Conservation (phyloP, 2,329 filamentous ascomycete species). For the Ceratocystis diversiconidia region DNA sequence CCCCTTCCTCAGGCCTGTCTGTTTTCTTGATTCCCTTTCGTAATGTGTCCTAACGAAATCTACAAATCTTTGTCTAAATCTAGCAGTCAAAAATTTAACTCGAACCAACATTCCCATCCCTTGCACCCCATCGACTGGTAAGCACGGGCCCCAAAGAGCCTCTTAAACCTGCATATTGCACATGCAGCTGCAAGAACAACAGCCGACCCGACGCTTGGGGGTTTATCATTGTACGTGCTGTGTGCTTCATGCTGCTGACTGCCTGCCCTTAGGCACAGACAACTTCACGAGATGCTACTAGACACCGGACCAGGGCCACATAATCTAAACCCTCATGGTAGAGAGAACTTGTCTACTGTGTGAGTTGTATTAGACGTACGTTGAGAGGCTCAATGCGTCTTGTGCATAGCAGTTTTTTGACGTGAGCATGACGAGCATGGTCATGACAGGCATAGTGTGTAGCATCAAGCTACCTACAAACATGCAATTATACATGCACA, state of each 20-base stretch:
- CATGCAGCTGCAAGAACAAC: neutral
- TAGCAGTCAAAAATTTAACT: neutral
- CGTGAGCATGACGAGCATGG: constrained; percentile 1
- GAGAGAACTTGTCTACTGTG: neutral
- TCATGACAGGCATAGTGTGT: neutral
- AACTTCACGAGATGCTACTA: neutral
- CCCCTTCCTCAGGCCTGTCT: neutral
- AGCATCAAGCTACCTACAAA: neutral
- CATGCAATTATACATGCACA: neutral
- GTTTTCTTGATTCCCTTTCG: neutral
- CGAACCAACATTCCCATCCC: neutral
- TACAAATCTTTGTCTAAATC: neutral
- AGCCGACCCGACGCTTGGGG: constrained; percentile 7
- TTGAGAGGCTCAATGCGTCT: neutral
- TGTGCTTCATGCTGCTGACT: too few species aligned
- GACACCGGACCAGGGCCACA: neutral
- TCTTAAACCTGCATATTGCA: constrained; percentile 5
- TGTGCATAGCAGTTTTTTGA: constrained; percentile 1
- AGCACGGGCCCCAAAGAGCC: constrained; percentile 1
- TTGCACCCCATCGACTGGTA: neutral
- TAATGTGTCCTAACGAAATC: neutral
- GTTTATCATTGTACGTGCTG: neutral
- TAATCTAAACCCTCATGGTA: neutral
- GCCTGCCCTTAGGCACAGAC: neutral
- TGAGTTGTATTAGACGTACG: neutral